phyloP scores from a whole-genome alignment of 1,284 basidiomycete genomes.

The Athelia psychrophila region DNA sequence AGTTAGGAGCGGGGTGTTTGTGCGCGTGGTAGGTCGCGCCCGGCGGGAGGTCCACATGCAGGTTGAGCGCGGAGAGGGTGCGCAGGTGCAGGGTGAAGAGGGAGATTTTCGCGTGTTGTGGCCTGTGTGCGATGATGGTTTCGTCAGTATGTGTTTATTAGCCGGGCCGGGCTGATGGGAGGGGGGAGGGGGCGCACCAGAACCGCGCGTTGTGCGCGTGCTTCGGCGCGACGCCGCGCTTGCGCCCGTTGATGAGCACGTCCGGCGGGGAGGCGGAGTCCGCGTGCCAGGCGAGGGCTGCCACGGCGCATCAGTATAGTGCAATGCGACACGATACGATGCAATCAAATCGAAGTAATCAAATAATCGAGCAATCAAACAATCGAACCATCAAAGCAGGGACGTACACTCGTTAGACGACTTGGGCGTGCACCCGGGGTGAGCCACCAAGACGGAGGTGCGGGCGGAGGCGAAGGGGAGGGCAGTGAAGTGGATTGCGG shows the following conservation, averaged over 20 bases:
- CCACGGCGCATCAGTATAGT: background rate
- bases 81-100: conserved; percentile 40
- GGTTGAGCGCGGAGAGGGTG: conserved; percentile 5
- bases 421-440: conserved; percentile 20
- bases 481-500: conserved; percentile 55
- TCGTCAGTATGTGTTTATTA: no score
- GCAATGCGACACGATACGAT: no score
- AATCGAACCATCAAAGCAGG: background rate
- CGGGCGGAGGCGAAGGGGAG: conserved; percentile 61
- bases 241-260: conserved; percentile 73
- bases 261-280: conserved; percentile 44
- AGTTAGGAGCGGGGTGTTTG: no score
- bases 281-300: conserved; percentile 72
- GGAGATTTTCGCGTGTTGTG: conserved; percentile 47
- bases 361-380: no score
- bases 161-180: no score
- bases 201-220: conserved; percentile 59
- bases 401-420: conserved; percentile 67
- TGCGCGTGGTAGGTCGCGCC: no score
- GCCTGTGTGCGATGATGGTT: conserved; percentile 30
- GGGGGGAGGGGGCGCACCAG: background rate
- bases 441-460: conserved; percentile 25
- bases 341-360: no score
- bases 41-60: no score
- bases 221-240: conserved; percentile 71